Evolutionary conservation across 805 yeast species (phyloP).

Genomic region (Soucietia sequanensis): DNA sequence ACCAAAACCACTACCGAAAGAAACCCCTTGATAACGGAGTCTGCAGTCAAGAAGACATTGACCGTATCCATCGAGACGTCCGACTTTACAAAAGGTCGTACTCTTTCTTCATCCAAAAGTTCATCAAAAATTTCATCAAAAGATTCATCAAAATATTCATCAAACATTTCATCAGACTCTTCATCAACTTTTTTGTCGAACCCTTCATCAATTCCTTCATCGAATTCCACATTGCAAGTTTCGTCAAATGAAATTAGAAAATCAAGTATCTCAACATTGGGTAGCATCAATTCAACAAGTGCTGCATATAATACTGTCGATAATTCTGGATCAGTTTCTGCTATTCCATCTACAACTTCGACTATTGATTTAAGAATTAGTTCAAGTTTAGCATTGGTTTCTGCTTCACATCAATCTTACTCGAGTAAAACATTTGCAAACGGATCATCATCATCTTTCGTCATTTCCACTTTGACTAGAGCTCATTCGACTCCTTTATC

Average conservation of each 20-base stretch:
- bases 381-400: conserved; percentile 1
- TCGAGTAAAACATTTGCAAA: neutral
- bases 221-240: conserved; percentile 2
- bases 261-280: neutral
- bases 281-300: conserved; percentile 1
- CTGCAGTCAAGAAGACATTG: conserved; percentile 21
- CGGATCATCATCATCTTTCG: neutral
- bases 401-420: neutral
- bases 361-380: conserved; percentile 3
- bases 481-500: conserved; percentile 1
- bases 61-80: conserved; percentile 21
- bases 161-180: neutral
- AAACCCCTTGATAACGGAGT: conserved; percentile 29
- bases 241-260: neutral
- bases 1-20: conserved; percentile 18
- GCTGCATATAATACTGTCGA: neutral
- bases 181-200: neutral
- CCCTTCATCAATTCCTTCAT: conserved; percentile 1
- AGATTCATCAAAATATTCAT: neutral
- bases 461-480: conserved; percentile 1
- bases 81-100: conserved; percentile 15
- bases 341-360: conserved; percentile 1
- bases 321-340: neutral
- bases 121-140: neutral
- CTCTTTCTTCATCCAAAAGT: conserved; percentile 6